Conservation (phyloP, 352 stramenopile species). For the Phytophthora litchii region DNA sequence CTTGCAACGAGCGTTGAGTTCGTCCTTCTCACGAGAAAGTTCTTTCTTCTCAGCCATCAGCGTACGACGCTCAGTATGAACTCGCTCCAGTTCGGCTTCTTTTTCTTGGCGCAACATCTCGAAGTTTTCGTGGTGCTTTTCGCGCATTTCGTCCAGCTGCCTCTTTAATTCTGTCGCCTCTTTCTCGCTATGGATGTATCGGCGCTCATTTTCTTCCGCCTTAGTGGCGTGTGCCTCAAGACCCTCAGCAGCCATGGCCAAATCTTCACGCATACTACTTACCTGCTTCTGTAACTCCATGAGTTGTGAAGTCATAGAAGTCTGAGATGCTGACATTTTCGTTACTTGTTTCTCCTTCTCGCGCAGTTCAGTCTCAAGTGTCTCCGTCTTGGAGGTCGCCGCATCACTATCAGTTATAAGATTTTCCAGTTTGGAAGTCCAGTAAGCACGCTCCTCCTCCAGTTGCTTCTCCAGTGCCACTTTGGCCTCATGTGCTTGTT, state of each 20-base stretch:
- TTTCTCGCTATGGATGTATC: conserved; percentile 56
- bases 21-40: conserved; percentile 34
- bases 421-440: conserved; percentile 68
- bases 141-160: conserved; percentile 56
- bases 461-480: conserved; percentile 43
- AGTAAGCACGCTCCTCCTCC: conserved; percentile 71
- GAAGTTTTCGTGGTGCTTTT: conserved; percentile 64
- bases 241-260: conserved; percentile 68
- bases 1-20: conserved; percentile 36
- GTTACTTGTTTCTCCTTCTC: conserved; percentile 77
- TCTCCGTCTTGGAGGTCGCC: conserved; percentile 44
- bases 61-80: conserved; percentile 44
- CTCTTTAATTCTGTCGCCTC: conserved; percentile 53
- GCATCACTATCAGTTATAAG: conserved; percentile 66
- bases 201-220: conserved; percentile 60
- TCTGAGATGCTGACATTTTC: conserved; percentile 67
- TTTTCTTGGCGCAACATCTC: conserved; percentile 72
- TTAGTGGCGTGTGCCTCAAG: conserved; percentile 70
- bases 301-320: conserved; percentile 61
- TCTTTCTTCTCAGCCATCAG: conserved; percentile 37
- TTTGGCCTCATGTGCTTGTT: conserved; percentile 26
- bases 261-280: conserved; percentile 60
- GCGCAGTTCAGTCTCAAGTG: conserved; percentile 42
- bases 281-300: conserved; percentile 72
- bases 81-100: conserved; percentile 53